A percentile compares a stretch with the other conserved stretches of the same genome.
Conservation (phyloP, 2,329 filamentous ascomycete genomes). For the Hypoxylon rubiginosum region DNA sequence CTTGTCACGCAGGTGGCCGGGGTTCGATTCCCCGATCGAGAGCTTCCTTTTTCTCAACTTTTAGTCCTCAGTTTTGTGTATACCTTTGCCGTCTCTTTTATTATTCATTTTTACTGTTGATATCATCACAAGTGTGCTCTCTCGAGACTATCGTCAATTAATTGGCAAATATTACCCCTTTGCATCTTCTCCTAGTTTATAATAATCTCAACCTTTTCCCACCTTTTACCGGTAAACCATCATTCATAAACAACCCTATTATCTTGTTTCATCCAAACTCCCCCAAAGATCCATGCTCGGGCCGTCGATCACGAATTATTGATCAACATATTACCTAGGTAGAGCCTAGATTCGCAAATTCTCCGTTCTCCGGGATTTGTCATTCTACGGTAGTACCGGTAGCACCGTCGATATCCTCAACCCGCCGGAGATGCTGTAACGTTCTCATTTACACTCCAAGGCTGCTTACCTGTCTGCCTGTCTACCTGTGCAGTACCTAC, state of each 20-base stretch:
- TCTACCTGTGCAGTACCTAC: too few species aligned
- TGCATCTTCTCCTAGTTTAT: neutral
- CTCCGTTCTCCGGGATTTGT: constrained; percentile 31
- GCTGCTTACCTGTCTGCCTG: constrained; percentile 2
- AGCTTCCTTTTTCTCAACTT: constrained; percentile 33
- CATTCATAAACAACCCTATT: too few species aligned
- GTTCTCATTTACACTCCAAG: constrained; percentile 13
- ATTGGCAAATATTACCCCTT: neutral
- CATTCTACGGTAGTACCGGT: constrained; percentile 26
- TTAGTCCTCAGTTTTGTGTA: too few species aligned
- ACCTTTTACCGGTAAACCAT: neutral
- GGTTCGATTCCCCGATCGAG: constrained; percentile 55
- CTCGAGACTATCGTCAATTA: neutral
- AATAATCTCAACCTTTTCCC: neutral
- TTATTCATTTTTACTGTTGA: constrained; percentile 2
- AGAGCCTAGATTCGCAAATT: constrained; percentile 27
- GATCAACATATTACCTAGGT: constrained; percentile 6
- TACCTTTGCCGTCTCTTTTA: too few species aligned
- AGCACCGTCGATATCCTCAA: constrained; percentile 14
- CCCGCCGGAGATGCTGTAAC: constrained; percentile 23
- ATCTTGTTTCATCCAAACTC: constrained; percentile 22
- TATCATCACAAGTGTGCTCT: too few species aligned
- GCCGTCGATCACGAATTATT: constrained; percentile 28
- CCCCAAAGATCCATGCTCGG: constrained; percentile 8
- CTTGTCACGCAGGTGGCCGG: constrained; percentile 51